Evolutionary conservation across 2,329 filamentous ascomycete species (phyloP), one percentile per base, ranked within the genome.

Genomic region (Scleromitrula shiraiana): DNA sequence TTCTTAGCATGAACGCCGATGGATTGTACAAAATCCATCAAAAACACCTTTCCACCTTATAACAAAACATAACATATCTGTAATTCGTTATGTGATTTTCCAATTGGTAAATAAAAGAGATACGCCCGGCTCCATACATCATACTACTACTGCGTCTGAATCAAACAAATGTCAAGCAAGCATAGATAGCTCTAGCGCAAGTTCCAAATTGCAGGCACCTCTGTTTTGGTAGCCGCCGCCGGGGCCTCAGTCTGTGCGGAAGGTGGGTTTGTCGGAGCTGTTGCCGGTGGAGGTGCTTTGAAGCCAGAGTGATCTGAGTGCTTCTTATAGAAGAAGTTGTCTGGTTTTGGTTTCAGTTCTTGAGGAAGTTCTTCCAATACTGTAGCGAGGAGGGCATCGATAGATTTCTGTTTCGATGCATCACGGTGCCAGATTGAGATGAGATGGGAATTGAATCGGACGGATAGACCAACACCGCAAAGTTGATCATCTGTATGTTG

Each of bases 351-450:
- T 50, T 74, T 74, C 56, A 95, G 69, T 63, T 93, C 85, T 1
- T 75, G 69, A 5, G 83, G 83, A 24, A 96, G 71, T 56, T 86
- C 79, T 43, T 82, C 77, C 40, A 95, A 71, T 44, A 95, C 82
- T 40, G 80, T 83, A 53, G 78, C 70, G 41, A 90, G 74, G 51
- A 96, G 75, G 54, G 74, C 78, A 63, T 91, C 81, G 57, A 93
- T 78, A 5, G 88, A 93, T 57, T 78, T 80, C 62, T 87, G 75
- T 67, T 93, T 89, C 51, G 80, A 82, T 19, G 83, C 82, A 62
- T 95, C 85, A 53, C 93, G 87, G 70, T 95, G 93, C 91, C 91
- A 97, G 62, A 97, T 79, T 58, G 86, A 85, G 64, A 96, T 84
- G 57, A 95, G 79, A 64, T 91, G 83, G 24, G 83, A 85, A 69